Conservation (phyloP, 31 red algal species). For the Porphyra umbilicalis region DNA sequence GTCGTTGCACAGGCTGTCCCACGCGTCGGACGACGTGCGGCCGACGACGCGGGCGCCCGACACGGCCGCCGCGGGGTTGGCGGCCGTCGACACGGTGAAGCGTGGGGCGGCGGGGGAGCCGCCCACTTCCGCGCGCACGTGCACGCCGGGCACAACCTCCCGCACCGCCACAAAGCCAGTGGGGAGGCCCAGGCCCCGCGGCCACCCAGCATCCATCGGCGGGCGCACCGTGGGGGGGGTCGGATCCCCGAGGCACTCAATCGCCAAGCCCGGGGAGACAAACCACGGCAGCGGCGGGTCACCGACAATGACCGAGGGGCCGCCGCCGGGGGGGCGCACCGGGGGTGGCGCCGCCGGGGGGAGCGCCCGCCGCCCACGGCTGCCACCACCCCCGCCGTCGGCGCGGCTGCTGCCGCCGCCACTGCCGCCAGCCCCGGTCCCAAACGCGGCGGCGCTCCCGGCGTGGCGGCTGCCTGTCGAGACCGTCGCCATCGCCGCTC, state of each 20-base stretch:
- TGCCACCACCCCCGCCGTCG: no score
- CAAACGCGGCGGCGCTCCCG: neutral
- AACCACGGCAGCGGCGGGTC: neutral
- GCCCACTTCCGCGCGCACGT: neutral
- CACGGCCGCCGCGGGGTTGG: neutral
- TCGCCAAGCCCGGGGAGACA: neutral
- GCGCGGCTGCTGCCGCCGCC: neutral
- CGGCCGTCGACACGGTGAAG: neutral
- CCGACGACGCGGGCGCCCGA: neutral
- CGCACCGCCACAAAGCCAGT: neutral
- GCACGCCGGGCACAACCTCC: neutral
- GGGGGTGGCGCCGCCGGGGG: no score
- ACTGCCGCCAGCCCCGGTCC: neutral
- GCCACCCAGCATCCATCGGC: neutral
- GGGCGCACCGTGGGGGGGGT: neutral
- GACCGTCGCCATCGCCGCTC: neutral
- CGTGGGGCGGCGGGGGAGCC: neutral
- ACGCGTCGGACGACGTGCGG: neutral
- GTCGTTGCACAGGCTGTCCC: neutral
- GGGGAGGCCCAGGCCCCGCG: neutral
- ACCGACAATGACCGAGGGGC: no score
- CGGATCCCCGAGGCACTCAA: neutral
- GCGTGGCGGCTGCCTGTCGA: neutral
- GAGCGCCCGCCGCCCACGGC: no score
- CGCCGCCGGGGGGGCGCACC: no score